Evolutionary conservation across 1,139 yeast species (phyloP), one percentile per base, ranked within the genome.

Genomic region (Kodamaea suecica): DNA sequence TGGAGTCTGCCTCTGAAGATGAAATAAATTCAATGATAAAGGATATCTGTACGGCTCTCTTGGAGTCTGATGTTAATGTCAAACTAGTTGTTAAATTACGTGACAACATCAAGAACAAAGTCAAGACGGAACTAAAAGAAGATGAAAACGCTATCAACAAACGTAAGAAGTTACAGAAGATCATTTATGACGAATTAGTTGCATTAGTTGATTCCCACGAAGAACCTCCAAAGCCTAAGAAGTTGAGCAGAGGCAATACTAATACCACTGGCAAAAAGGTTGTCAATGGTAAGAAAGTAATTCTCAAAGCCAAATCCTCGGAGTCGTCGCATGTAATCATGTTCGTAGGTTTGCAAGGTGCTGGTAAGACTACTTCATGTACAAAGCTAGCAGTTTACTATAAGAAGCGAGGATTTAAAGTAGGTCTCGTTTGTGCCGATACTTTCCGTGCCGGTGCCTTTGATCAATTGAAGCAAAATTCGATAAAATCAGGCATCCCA

Each of bases 401-500:
- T 57, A 92, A 90, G 54, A 79, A 92, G 57, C 73, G 97, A 55
- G 97, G 97, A 1, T 87, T 81, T 63, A 88, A 87, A 56, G 95
- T 88, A 30, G 98, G 98, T 35, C 69, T 92, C 52, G 97, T 92
- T 19, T 94, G 98, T 77, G 98, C 98, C 3, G 98, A 92, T 70
- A 92, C 98, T 27, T 92, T 92, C 70, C 80, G 98, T 73, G 98
- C 98, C 23, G 98, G 98, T 73, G 98, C 98, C 2, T 92, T 92
- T 68, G 98, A 92, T 63, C 98, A 92, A 69, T 75, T 92, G 62
- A 92, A 92, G 57, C 98, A 92, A 63, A 92, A 92, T 60, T 97
- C 98, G 17, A 87, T 92, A 35, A 87, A 88, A 65, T 95, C 98
- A 0, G 78, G 84, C 48, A 87, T 92, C 38, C 97, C 98, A 27